phyloP scores from a whole-genome alignment of 768 basidiomycete species.

The Agaricus blazei region DNA sequence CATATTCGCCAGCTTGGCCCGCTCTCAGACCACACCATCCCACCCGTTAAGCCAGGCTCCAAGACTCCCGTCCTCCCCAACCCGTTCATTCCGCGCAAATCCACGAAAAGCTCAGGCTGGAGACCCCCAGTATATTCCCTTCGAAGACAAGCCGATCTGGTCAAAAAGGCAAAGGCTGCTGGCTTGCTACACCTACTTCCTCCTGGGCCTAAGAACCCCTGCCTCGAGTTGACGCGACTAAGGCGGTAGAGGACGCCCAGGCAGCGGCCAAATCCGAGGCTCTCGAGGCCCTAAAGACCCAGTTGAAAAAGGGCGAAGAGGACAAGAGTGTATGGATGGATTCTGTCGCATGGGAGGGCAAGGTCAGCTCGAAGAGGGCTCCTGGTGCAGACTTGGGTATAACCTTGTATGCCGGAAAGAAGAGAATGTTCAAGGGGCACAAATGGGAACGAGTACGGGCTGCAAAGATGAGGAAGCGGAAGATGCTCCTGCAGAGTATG shows the following conservation, averaged over 20 bases:
- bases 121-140: conserved; percentile 65
- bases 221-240: neutral
- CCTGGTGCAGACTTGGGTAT: conserved; percentile 52
- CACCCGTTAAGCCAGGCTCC: conserved; percentile 15
- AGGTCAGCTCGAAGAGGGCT: conserved; percentile 35
- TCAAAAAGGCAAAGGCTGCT: conserved; percentile 61
- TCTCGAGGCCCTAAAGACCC: conserved; percentile 10
- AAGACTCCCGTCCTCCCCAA: conserved; percentile 36
- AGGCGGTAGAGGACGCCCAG: conserved; percentile 9
- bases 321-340: conserved; percentile 23
- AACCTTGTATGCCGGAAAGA: conserved; percentile 69
- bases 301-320: neutral
- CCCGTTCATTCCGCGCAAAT: conserved; percentile 66
- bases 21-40: conserved; percentile 31
- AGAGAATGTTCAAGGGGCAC: conserved; percentile 93
- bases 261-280: neutral
- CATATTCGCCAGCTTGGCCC: conserved; percentile 6
- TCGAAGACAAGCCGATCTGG: conserved; percentile 71
- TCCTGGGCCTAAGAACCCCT: conserved; percentile 51
- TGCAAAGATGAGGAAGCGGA: conserved; percentile 40
- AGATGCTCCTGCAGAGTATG: conserved; percentile 67
- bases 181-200: conserved; percentile 59
- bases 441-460: conserved; percentile 67
- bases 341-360: conserved; percentile 36
- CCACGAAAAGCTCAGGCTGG: conserved; percentile 61